These are phyloP conservation scores for Calycina marina DNA, from an alignment of 2,329 filamentous ascomycete species.

Conservation along the genomic window DNA sequence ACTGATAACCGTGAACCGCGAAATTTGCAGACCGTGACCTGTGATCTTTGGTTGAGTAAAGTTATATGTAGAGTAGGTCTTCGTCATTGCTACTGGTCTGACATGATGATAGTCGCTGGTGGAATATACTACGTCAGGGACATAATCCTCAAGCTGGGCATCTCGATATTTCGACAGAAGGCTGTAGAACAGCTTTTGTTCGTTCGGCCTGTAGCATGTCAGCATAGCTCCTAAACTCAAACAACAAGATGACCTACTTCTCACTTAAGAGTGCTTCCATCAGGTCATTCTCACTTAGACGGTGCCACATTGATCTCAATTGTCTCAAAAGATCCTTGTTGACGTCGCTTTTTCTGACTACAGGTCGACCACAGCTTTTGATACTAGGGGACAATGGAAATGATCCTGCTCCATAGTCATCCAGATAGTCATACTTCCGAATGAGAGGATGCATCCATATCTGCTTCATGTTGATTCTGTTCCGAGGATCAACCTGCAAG, in stretches of 20 bases:
- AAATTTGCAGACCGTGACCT: slow-evolving; percentile 38
- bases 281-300: slow-evolving; percentile 58
- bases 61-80: slow-evolving; percentile 45
- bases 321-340: slow-evolving; percentile 74
- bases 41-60: slow-evolving; percentile 34
- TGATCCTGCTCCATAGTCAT: slow-evolving; percentile 31
- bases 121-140: slow-evolving; percentile 66
- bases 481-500: slow-evolving; percentile 61
- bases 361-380: slow-evolving; percentile 45
- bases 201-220: slow-evolving; percentile 46
- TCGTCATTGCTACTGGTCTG: slow-evolving; percentile 40
- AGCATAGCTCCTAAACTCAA: too few species aligned
- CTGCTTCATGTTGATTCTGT: slow-evolving; percentile 63
- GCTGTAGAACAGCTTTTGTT: slow-evolving; percentile 88
- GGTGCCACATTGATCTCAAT: slow-evolving; percentile 83
- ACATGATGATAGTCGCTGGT: slow-evolving; percentile 84
- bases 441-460: slow-evolving; percentile 85
- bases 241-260: slow-evolving; percentile 35
- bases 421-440: slow-evolving; percentile 65
- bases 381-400: slow-evolving; percentile 39
- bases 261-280: slow-evolving; percentile 50
- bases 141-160: slow-evolving; percentile 77
- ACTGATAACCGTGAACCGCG: slow-evolving; percentile 51
- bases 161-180: slow-evolving; percentile 71
- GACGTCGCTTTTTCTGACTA: slow-evolving; percentile 49